These are phyloP conservation scores for Colletotrichum acutatum DNA, from an alignment of 2,329 filamentous ascomycete species.

Conservation along the genomic window DNA sequence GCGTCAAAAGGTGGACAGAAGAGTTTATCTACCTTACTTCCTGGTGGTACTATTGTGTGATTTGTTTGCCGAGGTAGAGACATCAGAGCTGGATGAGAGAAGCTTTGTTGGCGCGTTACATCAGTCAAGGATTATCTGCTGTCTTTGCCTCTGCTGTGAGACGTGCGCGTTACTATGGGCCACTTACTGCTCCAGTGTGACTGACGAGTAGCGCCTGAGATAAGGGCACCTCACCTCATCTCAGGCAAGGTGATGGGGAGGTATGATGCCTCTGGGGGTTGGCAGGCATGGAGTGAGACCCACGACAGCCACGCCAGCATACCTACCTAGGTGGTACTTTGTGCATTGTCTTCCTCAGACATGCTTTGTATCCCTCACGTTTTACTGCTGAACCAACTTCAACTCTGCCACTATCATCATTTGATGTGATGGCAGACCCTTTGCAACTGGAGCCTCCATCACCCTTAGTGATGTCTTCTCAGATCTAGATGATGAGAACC, in stretches of 20 bases:
- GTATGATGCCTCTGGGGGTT: background rate
- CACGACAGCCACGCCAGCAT: constrained; percentile 21
- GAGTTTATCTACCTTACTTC: background rate
- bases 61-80: background rate
- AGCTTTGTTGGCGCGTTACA: background rate
- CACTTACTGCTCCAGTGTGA: background rate
- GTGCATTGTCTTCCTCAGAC: background rate
- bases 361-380: constrained; percentile 1
- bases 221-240: background rate
- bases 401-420: background rate
- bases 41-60: background rate
- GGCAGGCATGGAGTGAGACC: constrained; percentile 4
- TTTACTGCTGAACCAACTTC: background rate
- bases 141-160: background rate
- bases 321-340: background rate
- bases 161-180: background rate
- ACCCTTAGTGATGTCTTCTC: background rate
- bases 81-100: background rate
- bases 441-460: background rate
- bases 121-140: background rate
- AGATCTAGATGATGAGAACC: background rate
- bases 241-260: background rate
- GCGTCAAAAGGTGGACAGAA: background rate
- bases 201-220: background rate
- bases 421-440: background rate